phyloP scores from a whole-genome alignment of 75 land plant genomes.

The Picea sitchensis region DNA sequence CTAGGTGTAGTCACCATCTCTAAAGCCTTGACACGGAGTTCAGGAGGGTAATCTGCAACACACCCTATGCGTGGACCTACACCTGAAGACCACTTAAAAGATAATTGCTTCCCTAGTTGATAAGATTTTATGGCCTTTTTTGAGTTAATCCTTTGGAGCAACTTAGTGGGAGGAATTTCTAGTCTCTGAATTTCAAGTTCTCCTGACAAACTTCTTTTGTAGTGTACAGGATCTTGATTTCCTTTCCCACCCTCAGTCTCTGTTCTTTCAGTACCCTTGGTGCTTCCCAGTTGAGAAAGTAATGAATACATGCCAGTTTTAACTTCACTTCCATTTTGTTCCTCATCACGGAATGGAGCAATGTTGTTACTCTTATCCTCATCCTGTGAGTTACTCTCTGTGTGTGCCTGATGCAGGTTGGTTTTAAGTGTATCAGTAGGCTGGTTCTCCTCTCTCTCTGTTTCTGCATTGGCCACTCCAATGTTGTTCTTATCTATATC shows the following conservation, averaged over 20 bases:
- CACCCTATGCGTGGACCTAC: conserved; percentile 65
- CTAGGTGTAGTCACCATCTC: conserved; percentile 63
- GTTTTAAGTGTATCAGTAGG: no score
- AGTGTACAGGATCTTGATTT: conserved; percentile 4
- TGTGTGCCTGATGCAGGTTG: not conserved
- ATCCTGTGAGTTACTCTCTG: not conserved
- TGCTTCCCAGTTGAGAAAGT: not conserved
- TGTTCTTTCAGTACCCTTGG: not conserved
- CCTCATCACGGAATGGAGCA: not conserved
- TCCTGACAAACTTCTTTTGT: conserved; percentile 46
- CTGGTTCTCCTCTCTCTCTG: no score
- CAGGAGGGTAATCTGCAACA: conserved; percentile 57
- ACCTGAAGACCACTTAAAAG: conserved; percentile 70
- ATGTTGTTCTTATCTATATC: no score
- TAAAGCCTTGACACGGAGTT: conserved; percentile 53
- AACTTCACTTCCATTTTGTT: not conserved
- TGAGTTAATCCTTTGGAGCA: conserved; percentile 35
- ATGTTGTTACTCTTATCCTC: not conserved
- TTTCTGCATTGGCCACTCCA: no score
- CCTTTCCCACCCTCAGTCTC: not conserved
- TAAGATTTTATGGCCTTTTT: conserved; percentile 24
- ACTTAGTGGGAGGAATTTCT: not conserved
- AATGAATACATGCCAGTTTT: not conserved
- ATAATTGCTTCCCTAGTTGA: conserved; percentile 30
- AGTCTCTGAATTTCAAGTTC: conserved; percentile 31